phyloP scores from a whole-genome alignment of 2,329 filamentous ascomycete species.

The Aspergillus glaucus region DNA sequence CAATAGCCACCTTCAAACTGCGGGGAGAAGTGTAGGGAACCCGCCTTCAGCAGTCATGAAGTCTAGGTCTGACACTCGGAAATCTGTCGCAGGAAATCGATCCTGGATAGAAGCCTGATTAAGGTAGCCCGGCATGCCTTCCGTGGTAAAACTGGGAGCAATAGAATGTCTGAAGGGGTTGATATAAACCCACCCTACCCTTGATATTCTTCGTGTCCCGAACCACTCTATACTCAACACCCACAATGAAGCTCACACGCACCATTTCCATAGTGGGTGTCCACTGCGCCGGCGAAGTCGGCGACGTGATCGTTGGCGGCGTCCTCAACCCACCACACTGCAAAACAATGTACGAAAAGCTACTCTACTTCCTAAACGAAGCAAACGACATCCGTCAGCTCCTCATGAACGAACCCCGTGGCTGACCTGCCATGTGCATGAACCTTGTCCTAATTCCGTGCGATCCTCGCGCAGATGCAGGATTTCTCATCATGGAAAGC shows the following conservation, averaged over 20 bases:
- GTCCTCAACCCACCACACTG: slow-evolving; percentile 32
- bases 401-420: slow-evolving; percentile 43
- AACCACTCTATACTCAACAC: background rate
- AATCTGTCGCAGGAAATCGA: too few species aligned
- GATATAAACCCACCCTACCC: too few species aligned
- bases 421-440: slow-evolving; percentile 32
- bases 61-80: too few species aligned
- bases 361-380: slow-evolving; percentile 35
- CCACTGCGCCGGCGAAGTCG: slow-evolving; percentile 31
- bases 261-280: slow-evolving; percentile 10
- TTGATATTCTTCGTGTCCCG: too few species aligned
- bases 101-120: too few species aligned
- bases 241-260: background rate
- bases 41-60: too few species aligned
- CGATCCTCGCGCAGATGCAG: slow-evolving; percentile 38
- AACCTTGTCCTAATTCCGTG: slow-evolving; percentile 41
- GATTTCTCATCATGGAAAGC: slow-evolving; percentile 41
- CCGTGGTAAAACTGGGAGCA: too few species aligned
- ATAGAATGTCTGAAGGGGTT: too few species aligned
- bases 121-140: too few species aligned
- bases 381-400: slow-evolving; percentile 37
- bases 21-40: too few species aligned
- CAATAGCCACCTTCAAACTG: too few species aligned
- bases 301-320: slow-evolving; percentile 45
- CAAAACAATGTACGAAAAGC: slow-evolving; percentile 45